Conservation (phyloP, 1,284 basidiomycete genomes). For the Rhodotorula sp. region DNA sequence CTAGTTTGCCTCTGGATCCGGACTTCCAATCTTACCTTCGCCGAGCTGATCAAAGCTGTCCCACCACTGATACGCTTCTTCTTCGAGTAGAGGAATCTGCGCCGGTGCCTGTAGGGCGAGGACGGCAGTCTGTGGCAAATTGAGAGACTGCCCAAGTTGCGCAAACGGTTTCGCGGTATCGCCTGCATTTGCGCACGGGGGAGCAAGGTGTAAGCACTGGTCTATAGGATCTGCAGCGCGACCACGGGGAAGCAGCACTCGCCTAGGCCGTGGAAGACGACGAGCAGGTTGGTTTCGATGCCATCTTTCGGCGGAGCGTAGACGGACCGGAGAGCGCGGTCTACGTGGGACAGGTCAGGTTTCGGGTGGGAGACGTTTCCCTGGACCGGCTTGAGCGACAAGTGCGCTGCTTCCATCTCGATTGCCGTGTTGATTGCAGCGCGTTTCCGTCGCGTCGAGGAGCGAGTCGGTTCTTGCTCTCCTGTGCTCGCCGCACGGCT, state of each 20-base stretch:
- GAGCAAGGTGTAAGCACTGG: background rate
- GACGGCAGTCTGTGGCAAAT: slow-evolving; percentile 50
- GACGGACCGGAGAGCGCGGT: background rate
- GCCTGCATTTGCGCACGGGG: slow-evolving; percentile 29
- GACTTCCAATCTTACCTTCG: slow-evolving; percentile 40
- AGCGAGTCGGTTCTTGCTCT: background rate
- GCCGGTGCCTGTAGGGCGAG: slow-evolving; percentile 46
- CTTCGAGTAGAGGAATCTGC: slow-evolving; percentile 49
- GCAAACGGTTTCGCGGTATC: slow-evolving; percentile 47
- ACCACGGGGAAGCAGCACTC: background rate
- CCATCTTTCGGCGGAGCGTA: slow-evolving; percentile 43
- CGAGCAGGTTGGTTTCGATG: slow-evolving; percentile 48
- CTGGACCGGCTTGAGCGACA: slow-evolving; percentile 5
- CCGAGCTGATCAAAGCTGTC: slow-evolving; percentile 48
- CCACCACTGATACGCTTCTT: slow-evolving; percentile 49
- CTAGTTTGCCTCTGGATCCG: background rate
- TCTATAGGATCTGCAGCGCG: background rate
- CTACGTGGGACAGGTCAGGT: slow-evolving; percentile 2
- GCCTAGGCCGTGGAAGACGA: slow-evolving; percentile 49
- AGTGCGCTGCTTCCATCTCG: background rate
- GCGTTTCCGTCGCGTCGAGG: background rate
- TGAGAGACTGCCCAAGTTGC: slow-evolving; percentile 44
- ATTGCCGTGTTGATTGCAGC: background rate
- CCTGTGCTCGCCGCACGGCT: background rate
- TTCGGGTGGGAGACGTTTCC: background rate